Conservation (phyloP, 768 basidiomycete species). For the Tylopilus felleus region DNA sequence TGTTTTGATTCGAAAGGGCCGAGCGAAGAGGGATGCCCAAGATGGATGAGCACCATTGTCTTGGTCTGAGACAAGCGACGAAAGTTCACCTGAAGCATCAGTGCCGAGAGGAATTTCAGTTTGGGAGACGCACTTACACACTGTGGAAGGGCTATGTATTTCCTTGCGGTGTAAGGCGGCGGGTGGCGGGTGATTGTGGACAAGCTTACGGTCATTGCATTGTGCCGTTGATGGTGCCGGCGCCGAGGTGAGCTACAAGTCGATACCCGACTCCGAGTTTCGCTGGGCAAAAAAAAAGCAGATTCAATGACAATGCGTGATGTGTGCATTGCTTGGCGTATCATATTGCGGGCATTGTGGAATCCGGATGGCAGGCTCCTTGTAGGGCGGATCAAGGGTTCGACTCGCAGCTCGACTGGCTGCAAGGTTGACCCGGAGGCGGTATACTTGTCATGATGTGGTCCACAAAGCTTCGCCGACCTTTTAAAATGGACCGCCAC, state of each 20-base stretch:
- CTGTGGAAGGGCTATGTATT: neutral
- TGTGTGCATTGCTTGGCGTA: neutral
- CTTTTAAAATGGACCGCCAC: neutral
- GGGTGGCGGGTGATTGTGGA: neutral
- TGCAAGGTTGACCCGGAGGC: neutral
- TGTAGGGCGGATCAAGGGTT: neutral
- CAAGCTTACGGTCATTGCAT: too few relatives aligned
- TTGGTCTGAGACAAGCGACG: neutral
- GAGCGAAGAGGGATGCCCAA: too few relatives aligned
- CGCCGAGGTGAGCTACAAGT: too few relatives aligned
- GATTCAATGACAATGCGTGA: neutral
- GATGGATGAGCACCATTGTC: too few relatives aligned
- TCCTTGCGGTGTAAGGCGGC: neutral
- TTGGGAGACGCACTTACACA: neutral
- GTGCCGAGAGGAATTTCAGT: neutral
- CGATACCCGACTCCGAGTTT: neutral
- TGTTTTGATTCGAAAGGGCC: too few relatives aligned
- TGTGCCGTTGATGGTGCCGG: too few relatives aligned
- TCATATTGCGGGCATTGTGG: too few relatives aligned
- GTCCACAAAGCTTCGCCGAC: neutral
- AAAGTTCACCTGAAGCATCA: neutral
- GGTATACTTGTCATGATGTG: neutral
- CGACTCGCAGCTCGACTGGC: neutral
- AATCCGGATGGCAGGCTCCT: too few relatives aligned
- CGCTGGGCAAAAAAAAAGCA: neutral